Conservation (phyloP, 2,329 filamentous ascomycete genomes). For the Whalleya microplaca region DNA sequence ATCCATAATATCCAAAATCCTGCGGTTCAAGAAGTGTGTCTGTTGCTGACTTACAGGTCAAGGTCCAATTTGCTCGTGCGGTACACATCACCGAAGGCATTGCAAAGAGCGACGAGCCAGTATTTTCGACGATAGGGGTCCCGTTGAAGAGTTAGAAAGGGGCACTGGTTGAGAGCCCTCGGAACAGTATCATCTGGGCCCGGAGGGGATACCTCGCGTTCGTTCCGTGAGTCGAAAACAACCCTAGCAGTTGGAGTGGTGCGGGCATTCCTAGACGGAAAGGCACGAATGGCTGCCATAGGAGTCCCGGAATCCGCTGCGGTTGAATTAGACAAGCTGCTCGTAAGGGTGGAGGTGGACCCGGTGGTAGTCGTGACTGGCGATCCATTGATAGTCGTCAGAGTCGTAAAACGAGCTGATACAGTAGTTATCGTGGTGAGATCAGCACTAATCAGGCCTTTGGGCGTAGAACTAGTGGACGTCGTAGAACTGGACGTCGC, state of each 20-base stretch:
- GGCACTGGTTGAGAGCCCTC: neutral
- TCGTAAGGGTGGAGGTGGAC: neutral
- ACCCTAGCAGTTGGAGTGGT: neutral
- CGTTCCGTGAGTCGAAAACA: neutral
- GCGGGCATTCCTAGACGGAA: neutral
- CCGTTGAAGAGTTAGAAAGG: neutral
- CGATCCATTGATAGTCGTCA: neutral
- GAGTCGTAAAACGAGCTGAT: neutral
- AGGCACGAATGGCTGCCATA: neutral
- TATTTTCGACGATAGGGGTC: neutral
- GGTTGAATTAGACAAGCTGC: neutral
- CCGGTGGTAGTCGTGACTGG: neutral
- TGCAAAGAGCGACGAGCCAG: neutral
- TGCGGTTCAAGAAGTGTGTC: too few relatives aligned
- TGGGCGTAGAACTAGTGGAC: neutral
- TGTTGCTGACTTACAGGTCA: constrained; percentile 4
- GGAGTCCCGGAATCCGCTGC: neutral
- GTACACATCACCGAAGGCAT: neutral
- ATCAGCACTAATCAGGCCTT: neutral
- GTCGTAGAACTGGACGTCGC: neutral
- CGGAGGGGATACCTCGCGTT: neutral
- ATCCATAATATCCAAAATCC: too few relatives aligned
- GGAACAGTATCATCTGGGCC: too few relatives aligned
- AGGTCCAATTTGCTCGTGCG: constrained; percentile 9
- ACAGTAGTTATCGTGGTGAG: neutral